A percentile compares a stretch with the other conserved stretches of the same genome.
Conservation (phyloP, 352 stramenopile genomes). For the Discostella stelligera region DNA sequence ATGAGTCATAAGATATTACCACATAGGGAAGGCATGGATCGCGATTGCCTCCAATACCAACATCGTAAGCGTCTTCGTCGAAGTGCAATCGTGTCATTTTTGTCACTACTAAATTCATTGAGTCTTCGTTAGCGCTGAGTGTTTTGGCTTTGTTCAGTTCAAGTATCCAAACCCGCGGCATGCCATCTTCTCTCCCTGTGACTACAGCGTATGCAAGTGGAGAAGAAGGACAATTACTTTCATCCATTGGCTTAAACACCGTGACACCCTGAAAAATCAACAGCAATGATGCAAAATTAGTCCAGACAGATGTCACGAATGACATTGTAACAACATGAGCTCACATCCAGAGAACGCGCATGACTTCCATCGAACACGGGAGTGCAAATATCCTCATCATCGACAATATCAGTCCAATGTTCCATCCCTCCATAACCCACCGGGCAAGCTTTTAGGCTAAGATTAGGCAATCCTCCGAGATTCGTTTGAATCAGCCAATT, state of each 20-base stretch:
- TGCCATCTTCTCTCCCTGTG: constrained; percentile 84
- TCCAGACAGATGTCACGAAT: neutral
- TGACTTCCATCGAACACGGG: constrained; percentile 72
- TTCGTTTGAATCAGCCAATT: constrained; percentile 94
- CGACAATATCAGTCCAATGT: constrained; percentile 86
- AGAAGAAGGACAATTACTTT: constrained; percentile 1
- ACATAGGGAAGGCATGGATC: constrained; percentile 89
- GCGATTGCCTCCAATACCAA: constrained; percentile 84
- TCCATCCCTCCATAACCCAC: constrained; percentile 55
- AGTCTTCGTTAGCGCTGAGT: constrained; percentile 56
- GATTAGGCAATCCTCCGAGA: constrained; percentile 90
- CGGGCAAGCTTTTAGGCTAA: constrained; percentile 88
- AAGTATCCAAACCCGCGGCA: constrained; percentile 82
- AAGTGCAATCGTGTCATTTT: constrained; percentile 82
- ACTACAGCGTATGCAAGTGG: constrained; percentile 81
- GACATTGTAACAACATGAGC: neutral
- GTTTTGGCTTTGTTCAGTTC: constrained; percentile 64
- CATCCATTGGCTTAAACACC: constrained; percentile 80
- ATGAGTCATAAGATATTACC: constrained; percentile 90
- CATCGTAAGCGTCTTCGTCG: constrained; percentile 88
- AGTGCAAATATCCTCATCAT: constrained; percentile 68
- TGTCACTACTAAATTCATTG: constrained; percentile 24
- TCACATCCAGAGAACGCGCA: constrained; percentile 78
- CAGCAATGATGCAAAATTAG: constrained; percentile 1
- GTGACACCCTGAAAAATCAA: constrained; percentile 67